Conservation (phyloP, 371 early-diverging fungal species). For the Massospora cicadina region DNA sequence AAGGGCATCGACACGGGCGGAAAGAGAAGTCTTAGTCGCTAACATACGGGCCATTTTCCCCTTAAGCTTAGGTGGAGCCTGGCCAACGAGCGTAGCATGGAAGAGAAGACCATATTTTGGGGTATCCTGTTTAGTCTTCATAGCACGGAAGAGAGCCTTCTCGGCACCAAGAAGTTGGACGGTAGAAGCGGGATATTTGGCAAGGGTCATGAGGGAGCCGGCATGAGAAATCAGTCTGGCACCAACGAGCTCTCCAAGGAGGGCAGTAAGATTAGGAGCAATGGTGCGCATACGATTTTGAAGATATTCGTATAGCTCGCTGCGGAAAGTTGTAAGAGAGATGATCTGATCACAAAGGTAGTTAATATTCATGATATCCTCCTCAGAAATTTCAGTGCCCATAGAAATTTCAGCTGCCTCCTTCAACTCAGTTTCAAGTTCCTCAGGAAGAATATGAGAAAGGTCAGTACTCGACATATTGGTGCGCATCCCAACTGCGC, state of each 20-base stretch:
- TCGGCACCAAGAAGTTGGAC: conserved; percentile 99
- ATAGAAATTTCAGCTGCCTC: conserved; percentile 90
- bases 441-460: conserved; percentile 74
- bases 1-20: conserved; percentile 89
- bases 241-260: conserved; percentile 94
- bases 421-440: conserved; percentile 74
- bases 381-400: conserved; percentile 84
- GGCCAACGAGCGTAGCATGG: conserved; percentile 76
- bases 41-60: conserved; percentile 79
- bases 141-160: conserved; percentile 86
- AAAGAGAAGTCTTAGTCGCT: conserved; percentile 82
- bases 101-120: conserved; percentile 96
- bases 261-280: conserved; percentile 94
- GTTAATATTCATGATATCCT: conserved; percentile 89
- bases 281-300: conserved; percentile 87
- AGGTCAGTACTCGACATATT: conserved; percentile 55
- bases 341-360: conserved; percentile 87
- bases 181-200: conserved; percentile 95
- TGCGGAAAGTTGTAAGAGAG: conserved; percentile 80
- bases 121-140: conserved; percentile 87
- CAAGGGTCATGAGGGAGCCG: conserved; percentile 90
- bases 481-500: conserved; percentile 58
- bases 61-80: conserved; percentile 69
- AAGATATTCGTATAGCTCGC: conserved; percentile 77
- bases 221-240: conserved; percentile 93